Percentiles rank a stretch among this genome's conserved stretches.
Conservation (phyloP, 192 early-diverging fungal genomes). For the Helicostylum pulchrum region DNA sequence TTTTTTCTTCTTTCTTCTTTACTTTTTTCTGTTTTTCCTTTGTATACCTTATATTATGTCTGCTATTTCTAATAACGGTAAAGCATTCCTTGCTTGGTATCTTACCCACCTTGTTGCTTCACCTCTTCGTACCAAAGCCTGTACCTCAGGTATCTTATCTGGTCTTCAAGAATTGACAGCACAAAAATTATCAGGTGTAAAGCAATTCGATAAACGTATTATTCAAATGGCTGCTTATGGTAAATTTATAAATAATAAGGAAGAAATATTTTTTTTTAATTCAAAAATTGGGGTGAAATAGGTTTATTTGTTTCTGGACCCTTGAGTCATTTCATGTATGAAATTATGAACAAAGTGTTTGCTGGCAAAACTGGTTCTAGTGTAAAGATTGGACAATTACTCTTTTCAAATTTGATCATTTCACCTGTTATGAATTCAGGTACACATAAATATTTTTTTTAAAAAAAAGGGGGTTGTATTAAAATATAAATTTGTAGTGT, state of each 20-base stretch:
- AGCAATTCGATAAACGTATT: slow-evolving; percentile 57
- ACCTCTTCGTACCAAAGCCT: slow-evolving; percentile 79
- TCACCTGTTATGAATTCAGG: slow-evolving; percentile 85
- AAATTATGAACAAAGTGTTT: slow-evolving; percentile 71
- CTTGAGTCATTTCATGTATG: slow-evolving; percentile 78
- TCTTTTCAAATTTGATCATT: slow-evolving; percentile 75
- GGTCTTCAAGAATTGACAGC: slow-evolving; percentile 79
- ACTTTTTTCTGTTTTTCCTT: neutral
- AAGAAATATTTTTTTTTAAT: neutral
- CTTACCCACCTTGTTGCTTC: slow-evolving; percentile 54
- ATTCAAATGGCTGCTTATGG: slow-evolving; percentile 83
- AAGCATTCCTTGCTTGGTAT: slow-evolving; percentile 56
- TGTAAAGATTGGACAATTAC: slow-evolving; percentile 67
- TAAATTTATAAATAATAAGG: slow-evolving; percentile 18
- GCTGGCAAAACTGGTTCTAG: slow-evolving; percentile 59
- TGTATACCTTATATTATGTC: slow-evolving; percentile 24
- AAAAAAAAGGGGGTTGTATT: neutral
- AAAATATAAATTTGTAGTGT: slow-evolving; percentile 47
- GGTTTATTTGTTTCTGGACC: slow-evolving; percentile 80
- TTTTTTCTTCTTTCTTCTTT: slow-evolving; percentile 11
- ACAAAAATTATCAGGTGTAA: slow-evolving; percentile 59
- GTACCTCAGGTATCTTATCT: slow-evolving; percentile 71
- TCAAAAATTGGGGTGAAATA: slow-evolving; percentile 13
- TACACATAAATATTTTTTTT: slow-evolving; percentile 28
- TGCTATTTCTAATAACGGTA: slow-evolving; percentile 19